A percentile compares a stretch with the other conserved stretches of the same genome.
These are phyloP conservation scores for Metschnikowia dekortorum DNA, from an alignment of 805 yeast genomes.

Conservation along the genomic window DNA sequence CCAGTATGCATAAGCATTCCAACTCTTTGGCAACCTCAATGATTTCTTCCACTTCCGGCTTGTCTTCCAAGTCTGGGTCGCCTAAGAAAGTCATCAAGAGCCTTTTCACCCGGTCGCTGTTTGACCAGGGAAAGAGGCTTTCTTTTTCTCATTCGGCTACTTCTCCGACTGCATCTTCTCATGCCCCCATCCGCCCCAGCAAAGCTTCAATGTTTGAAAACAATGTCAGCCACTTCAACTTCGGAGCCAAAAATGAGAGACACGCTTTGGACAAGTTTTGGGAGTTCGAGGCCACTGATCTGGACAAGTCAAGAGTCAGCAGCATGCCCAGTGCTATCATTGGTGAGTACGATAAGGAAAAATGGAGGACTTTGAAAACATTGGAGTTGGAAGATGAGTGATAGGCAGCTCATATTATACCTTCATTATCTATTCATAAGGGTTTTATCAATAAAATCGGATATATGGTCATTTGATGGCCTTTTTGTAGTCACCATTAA, in stretches of 20 bases:
- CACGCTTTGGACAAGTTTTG: slow-evolving; percentile 17
- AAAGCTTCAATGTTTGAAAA: slow-evolving; percentile 1
- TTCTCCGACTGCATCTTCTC: background rate
- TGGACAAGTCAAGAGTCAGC: slow-evolving; percentile 39
- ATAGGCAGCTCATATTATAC: background rate
- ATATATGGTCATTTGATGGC: too few species aligned
- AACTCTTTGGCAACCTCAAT: slow-evolving; percentile 25
- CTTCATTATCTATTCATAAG: background rate
- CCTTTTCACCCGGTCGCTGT: slow-evolving; percentile 11
- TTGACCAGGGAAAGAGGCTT: slow-evolving; percentile 8
- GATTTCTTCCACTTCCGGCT: slow-evolving; percentile 23
- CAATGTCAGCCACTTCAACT: slow-evolving; percentile 4
- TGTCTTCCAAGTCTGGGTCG: slow-evolving; percentile 28
- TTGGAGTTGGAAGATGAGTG: slow-evolving; percentile 16
- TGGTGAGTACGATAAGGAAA: slow-evolving; percentile 63
- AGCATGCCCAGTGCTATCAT: slow-evolving; percentile 53
- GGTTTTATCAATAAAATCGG: background rate
- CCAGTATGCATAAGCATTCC: slow-evolving; percentile 13
- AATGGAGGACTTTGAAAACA: slow-evolving; percentile 53
- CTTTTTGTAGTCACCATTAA: too few species aligned
- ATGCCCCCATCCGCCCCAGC: background rate
- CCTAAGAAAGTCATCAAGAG: slow-evolving; percentile 29
- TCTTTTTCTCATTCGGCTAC: background rate
- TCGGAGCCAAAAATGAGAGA: slow-evolving; percentile 1
- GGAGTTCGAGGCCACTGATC: slow-evolving; percentile 32